These are phyloP conservation scores for Aegilops sharonensis DNA, from an alignment of 176 grass and related monocot species.

Conservation along the genomic window DNA sequence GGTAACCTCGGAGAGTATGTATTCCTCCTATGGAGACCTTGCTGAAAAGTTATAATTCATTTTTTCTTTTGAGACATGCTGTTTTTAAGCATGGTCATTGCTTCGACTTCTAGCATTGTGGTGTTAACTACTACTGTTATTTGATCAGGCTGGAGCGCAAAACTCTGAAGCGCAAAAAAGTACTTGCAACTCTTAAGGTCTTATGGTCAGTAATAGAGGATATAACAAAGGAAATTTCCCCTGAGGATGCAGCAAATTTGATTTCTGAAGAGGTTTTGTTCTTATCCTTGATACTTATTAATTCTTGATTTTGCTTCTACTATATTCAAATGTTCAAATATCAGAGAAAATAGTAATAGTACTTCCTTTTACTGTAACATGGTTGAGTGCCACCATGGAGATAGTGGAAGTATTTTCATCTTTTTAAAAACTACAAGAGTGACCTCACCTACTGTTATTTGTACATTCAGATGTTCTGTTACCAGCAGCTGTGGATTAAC, in stretches of 20 bases:
- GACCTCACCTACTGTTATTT: not conserved
- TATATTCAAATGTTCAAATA: not conserved
- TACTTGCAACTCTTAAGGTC: conserved; percentile 85
- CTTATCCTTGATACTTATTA: conserved; percentile 11
- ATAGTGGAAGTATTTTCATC: not conserved
- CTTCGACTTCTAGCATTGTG: not conserved
- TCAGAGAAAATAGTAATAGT: not conserved
- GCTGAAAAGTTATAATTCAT: not conserved
- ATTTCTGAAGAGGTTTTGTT: conserved; percentile 87
- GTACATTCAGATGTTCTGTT: not conserved
- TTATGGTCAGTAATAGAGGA: conserved; percentile 87
- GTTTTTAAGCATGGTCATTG: not conserved
- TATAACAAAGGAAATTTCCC: conserved; percentile 73
- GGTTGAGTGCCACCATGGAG: not conserved
- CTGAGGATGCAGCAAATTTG: conserved; percentile 73
- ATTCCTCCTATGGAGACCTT: conserved; percentile 13
- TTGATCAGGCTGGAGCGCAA: conserved; percentile 81
- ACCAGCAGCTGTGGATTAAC: not conserved
- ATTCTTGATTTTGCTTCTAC: not conserved
- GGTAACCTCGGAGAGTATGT: conserved; percentile 87
- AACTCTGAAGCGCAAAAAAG: conserved; percentile 80
- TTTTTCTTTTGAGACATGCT: conserved; percentile 24
- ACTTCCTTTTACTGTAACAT: not conserved
- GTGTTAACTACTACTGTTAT: not conserved
- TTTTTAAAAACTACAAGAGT: not conserved